phyloP scores from a whole-genome alignment of 257 asterid species.

The Echium plantagineum region DNA sequence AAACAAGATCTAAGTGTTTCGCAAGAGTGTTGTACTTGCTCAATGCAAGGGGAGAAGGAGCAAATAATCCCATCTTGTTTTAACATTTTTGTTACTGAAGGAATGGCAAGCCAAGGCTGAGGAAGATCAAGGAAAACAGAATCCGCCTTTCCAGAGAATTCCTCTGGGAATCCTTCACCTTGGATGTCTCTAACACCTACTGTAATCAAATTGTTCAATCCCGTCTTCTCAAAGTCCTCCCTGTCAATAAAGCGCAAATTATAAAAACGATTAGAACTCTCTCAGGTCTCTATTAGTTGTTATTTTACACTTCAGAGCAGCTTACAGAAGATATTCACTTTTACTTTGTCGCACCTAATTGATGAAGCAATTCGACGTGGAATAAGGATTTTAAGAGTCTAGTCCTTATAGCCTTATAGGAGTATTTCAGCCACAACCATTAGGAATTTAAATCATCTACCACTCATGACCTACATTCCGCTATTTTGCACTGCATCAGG shows the following conservation, averaged over 20 bases:
- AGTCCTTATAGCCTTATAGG: too few relatives aligned
- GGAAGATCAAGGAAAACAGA: conserved; percentile 91
- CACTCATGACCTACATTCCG: too few relatives aligned
- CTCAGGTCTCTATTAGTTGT: too few relatives aligned
- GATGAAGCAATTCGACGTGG: too few relatives aligned
- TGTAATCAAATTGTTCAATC: conserved; percentile 65
- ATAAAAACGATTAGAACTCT: too few relatives aligned
- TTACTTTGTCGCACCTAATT: too few relatives aligned
- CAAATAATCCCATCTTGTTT: conserved; percentile 86
- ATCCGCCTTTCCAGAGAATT: conserved; percentile 54
- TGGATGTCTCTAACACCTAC: conserved; percentile 89
- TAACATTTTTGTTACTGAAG: conserved; percentile 86
- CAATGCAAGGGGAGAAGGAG: conserved; percentile 95
- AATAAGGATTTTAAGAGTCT: too few relatives aligned
- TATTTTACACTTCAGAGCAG: too few relatives aligned
- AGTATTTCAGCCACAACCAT: too few relatives aligned
- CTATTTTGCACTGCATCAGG: too few relatives aligned
- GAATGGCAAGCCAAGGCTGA: conserved; percentile 93
- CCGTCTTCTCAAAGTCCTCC: conserved; percentile 74
- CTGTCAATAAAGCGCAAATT: conserved; percentile 17
- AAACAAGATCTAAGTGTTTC: conserved; percentile 51
- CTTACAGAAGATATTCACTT: too few relatives aligned
- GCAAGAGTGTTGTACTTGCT: conserved; percentile 87
- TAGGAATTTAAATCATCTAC: too few relatives aligned
- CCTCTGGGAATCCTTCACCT: conserved; percentile 91